Evolutionary conservation across 306 rosid species (phyloP).

Genomic region (Cercis canadensis): DNA sequence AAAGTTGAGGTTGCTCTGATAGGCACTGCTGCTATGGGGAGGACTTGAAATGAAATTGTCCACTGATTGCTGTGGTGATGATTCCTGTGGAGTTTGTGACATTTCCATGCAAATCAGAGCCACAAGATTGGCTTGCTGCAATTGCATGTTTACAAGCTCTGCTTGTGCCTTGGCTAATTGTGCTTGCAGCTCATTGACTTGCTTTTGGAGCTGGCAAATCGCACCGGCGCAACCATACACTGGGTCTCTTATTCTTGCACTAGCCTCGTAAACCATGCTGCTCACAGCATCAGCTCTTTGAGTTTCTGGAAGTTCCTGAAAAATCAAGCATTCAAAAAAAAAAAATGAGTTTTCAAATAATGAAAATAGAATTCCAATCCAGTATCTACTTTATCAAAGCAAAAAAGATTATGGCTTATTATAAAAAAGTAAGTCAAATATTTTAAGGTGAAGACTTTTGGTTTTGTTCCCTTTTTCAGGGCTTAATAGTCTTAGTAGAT

Average conservation of each 20-base stretch:
- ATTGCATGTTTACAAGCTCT: slow-evolving; percentile 76
- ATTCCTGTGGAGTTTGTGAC: slow-evolving; percentile 56
- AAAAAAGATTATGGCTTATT: no score
- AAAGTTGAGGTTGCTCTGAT: slow-evolving; percentile 53
- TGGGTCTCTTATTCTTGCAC: slow-evolving; percentile 92
- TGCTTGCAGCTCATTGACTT: slow-evolving; percentile 85
- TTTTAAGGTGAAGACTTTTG: no score
- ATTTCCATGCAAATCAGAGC: slow-evolving; percentile 82
- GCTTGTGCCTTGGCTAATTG: slow-evolving; percentile 91
- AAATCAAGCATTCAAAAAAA: neutral
- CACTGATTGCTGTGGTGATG: slow-evolving; percentile 58
- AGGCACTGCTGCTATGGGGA: slow-evolving; percentile 30
- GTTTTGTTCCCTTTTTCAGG: neutral
- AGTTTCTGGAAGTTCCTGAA: slow-evolving; percentile 85
- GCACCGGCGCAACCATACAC: slow-evolving; percentile 91
- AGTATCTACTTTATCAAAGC: no score
- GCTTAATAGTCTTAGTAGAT: slow-evolving; percentile 5
- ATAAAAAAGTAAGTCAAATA: no score
- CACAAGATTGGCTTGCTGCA: slow-evolving; percentile 82
- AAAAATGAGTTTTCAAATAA: neutral
- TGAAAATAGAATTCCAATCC: no score
- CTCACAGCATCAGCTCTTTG: slow-evolving; percentile 95
- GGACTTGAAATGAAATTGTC: slow-evolving; percentile 50
- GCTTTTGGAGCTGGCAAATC: slow-evolving; percentile 84
- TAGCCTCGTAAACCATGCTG: slow-evolving; percentile 95